Conservation (phyloP, 192 early-diverging fungal genomes). For the Rhizoclosmatium globosum region DNA sequence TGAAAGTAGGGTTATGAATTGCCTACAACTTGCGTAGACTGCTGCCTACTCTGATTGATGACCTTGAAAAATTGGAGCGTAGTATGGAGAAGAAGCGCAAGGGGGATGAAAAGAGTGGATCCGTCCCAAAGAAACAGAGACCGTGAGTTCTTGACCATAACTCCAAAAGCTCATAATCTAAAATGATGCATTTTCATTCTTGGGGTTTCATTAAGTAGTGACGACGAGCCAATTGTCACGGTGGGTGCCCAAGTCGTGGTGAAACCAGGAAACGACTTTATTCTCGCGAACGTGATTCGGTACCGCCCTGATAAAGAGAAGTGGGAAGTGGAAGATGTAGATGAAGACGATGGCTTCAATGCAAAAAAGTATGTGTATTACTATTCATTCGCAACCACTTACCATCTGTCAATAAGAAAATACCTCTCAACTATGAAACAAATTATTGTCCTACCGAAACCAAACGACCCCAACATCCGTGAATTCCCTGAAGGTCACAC, state of each 20-base stretch:
- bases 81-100: background rate
- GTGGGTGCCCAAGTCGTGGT: constrained; percentile 38
- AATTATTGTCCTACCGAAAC: background rate
- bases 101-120: background rate
- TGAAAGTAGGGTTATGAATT: too few relatives aligned
- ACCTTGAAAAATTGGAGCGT: background rate
- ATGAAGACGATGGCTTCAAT: constrained; percentile 45
- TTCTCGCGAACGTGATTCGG: constrained; percentile 46
- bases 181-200: background rate
- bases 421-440: constrained; percentile 21
- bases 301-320: constrained; percentile 48
- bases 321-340: constrained; percentile 55
- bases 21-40: background rate
- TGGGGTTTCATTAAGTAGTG: background rate
- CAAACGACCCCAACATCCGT: background rate
- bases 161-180: too few relatives aligned
- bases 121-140: background rate
- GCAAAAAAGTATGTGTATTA: constrained; percentile 16
- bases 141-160: background rate
- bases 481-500: constrained; percentile 47
- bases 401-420: background rate
- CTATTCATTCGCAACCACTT: too few relatives aligned
- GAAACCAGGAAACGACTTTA: constrained; percentile 47
- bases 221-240: background rate
- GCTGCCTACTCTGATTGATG: background rate